phyloP scores from a whole-genome alignment of 2,329 filamentous ascomycete species.

The Sclerotinia minor region DNA sequence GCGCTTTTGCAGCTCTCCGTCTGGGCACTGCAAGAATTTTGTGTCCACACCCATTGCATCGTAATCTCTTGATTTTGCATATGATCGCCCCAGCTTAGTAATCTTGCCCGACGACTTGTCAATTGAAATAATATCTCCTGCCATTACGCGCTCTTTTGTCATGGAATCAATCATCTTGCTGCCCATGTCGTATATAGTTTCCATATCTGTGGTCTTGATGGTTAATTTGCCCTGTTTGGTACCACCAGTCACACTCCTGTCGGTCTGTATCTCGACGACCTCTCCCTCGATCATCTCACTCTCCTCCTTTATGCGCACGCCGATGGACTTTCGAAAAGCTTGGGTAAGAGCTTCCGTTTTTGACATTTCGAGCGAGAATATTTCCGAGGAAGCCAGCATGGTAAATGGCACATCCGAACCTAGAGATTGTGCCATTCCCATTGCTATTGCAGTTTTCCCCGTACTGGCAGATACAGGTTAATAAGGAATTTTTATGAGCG shows the following conservation, averaged over 20 bases:
- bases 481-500: neutral
- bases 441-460: constrained; percentile 96
- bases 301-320: constrained; percentile 97
- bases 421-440: constrained; percentile 97
- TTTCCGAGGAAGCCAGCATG: constrained; percentile 91
- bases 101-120: constrained; percentile 99
- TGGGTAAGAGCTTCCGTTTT: constrained; percentile 98
- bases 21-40: constrained; percentile 96
- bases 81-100: constrained; percentile 92
- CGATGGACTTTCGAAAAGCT: constrained; percentile 98
- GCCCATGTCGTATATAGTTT: constrained; percentile 99
- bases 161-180: constrained; percentile 99
- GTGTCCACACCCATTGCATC: constrained; percentile 98
- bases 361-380: constrained; percentile 98
- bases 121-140: constrained; percentile 96
- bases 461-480: constrained; percentile 58
- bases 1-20: constrained; percentile 94
- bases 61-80: constrained; percentile 93
- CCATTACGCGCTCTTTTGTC: constrained; percentile 99
- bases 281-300: constrained; percentile 99
- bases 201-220: constrained; percentile 99
- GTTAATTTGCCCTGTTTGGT: constrained; percentile 99
- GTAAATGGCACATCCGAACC: constrained; percentile 95
- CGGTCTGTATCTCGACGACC: constrained; percentile 98
- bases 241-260: constrained; percentile 91